Evolutionary conservation across 2,329 filamentous ascomycete genomes (phyloP).

Genomic region (Pseudogymnoascus sp.): DNA sequence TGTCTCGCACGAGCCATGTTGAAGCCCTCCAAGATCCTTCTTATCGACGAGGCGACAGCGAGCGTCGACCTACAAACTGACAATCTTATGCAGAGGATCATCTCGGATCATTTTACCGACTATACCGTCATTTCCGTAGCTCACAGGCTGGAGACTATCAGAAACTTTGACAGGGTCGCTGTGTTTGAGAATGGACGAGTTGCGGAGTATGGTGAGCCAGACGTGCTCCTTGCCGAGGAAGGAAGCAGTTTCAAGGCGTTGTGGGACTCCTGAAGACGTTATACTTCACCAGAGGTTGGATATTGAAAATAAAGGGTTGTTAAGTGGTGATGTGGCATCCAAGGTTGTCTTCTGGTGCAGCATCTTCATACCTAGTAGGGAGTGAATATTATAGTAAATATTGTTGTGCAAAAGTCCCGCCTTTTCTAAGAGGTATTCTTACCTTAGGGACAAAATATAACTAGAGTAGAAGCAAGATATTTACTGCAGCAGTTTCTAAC

Average conservation of each 20-base stretch:
- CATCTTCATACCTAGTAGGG: too few relatives aligned
- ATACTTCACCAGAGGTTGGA: neutral
- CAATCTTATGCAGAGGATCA: slow-evolving; percentile 42
- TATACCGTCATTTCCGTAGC: slow-evolving; percentile 38
- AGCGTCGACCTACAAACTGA: slow-evolving; percentile 44
- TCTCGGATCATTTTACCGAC: slow-evolving; percentile 40
- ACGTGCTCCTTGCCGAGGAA: slow-evolving; percentile 45
- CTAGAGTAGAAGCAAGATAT: too few relatives aligned
- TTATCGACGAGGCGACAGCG: slow-evolving; percentile 28
- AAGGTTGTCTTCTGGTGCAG: neutral
- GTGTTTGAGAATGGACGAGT: slow-evolving; percentile 45
- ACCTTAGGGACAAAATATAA: too few relatives aligned
- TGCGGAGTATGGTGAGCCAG: slow-evolving; percentile 78
- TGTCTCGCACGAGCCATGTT: slow-evolving; percentile 40
- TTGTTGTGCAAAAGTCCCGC: too few relatives aligned
- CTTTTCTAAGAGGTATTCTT: too few relatives aligned
- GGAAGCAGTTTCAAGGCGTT: slow-evolving; percentile 15
- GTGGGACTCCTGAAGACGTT: slow-evolving; percentile 13
- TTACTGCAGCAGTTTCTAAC: too few relatives aligned
- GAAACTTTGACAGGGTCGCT: slow-evolving; percentile 36
- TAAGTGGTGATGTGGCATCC: too few relatives aligned
- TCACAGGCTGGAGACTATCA: slow-evolving; percentile 30
- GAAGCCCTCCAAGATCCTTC: slow-evolving; percentile 27
- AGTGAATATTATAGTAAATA: too few relatives aligned
- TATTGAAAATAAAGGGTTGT: neutral